Conservation (phyloP, 257 asterid species). For the Nemophila menziesii region DNA sequence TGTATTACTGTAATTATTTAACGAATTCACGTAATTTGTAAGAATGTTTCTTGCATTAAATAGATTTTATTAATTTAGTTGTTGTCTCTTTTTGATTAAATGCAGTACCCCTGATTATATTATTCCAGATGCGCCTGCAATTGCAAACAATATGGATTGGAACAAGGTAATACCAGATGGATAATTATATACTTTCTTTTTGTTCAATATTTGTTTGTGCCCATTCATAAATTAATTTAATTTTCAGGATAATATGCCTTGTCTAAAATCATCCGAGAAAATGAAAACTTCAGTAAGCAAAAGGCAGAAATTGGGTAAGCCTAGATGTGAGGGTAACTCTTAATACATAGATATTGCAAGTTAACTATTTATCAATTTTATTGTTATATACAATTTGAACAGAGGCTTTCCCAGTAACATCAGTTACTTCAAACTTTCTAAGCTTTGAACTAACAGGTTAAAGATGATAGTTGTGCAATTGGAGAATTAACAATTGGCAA, state of each 20-base stretch:
- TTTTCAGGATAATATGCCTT: conserved; percentile 45
- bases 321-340: background rate
- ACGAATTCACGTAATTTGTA: no score
- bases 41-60: no score
- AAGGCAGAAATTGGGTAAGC: conserved; percentile 52
- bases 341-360: background rate
- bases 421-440: conserved; percentile 20
- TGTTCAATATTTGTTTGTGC: background rate
- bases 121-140: conserved; percentile 65
- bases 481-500: conserved; percentile 28
- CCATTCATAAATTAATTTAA: no score
- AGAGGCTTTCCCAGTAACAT: conserved; percentile 26
- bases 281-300: conserved; percentile 40
- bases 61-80: no score
- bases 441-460: conserved; percentile 21
- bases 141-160: conserved; percentile 24
- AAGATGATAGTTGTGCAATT: conserved; percentile 15
- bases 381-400: conserved; percentile 8
- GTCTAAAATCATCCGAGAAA: conserved; percentile 82
- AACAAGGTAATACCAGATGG: conserved; percentile 21
- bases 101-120: conserved; percentile 86
- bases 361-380: no score
- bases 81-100: background rate
- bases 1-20: no score
- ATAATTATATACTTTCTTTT: no score